Evolutionary conservation across 805 yeast species (phyloP).

Genomic region (Ogataea pignaliae): DNA sequence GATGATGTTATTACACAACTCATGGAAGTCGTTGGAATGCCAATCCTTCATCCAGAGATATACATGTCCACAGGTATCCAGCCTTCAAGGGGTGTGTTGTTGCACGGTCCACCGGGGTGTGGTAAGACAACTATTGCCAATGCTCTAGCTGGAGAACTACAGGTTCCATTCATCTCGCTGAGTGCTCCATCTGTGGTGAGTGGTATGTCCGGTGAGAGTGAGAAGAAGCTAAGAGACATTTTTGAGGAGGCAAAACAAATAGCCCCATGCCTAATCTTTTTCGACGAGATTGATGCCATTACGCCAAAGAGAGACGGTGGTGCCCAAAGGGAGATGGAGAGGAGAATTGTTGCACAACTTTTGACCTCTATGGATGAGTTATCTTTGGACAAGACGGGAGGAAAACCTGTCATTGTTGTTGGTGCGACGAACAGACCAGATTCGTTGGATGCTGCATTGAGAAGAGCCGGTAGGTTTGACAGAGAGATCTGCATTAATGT

Average conservation of each 20-base stretch:
- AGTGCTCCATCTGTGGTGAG: slow-evolving; percentile 96
- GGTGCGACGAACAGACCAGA: slow-evolving; percentile 99
- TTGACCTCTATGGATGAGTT: slow-evolving; percentile 93
- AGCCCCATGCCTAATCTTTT: slow-evolving; percentile 91
- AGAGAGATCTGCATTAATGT: slow-evolving; percentile 91
- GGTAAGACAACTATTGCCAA: slow-evolving; percentile 97
- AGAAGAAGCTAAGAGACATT: slow-evolving; percentile 86
- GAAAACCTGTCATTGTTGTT: slow-evolving; percentile 87
- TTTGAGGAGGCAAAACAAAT: slow-evolving; percentile 86
- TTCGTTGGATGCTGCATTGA: slow-evolving; percentile 85
- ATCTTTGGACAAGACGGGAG: slow-evolving; percentile 80
- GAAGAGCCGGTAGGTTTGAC: slow-evolving; percentile 96
- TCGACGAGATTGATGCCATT: slow-evolving; percentile 97
- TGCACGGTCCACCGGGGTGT: slow-evolving; percentile 99
- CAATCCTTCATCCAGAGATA: slow-evolving; percentile 90
- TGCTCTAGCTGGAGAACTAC: slow-evolving; percentile 91
- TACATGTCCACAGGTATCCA: slow-evolving; percentile 84
- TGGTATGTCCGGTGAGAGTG: slow-evolving; percentile 99
- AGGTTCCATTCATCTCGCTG: slow-evolving; percentile 85
- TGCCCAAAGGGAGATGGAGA: slow-evolving; percentile 97
- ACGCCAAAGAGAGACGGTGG: slow-evolving; percentile 98
- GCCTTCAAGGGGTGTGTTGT: slow-evolving; percentile 89
- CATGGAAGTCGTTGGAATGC: slow-evolving; percentile 87
- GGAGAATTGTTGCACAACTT: slow-evolving; percentile 92
- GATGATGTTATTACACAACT: slow-evolving; percentile 79